Evolutionary conservation across 2,329 filamentous ascomycete species (phyloP).

Genomic region (Arthrobotrys sinensis): DNA sequence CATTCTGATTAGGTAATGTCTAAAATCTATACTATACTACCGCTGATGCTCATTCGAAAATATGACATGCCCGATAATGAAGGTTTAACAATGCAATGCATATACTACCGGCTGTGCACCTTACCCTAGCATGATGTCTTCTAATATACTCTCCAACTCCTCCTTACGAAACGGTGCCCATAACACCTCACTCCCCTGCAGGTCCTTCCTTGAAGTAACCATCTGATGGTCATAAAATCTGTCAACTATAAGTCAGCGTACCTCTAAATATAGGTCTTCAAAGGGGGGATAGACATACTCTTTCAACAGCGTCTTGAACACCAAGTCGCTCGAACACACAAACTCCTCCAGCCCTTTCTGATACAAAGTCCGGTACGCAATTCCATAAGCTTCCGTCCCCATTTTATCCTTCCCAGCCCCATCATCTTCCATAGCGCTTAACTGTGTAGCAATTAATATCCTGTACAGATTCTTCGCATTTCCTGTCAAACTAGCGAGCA

Average conservation of each 20-base stretch:
- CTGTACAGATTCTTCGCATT: constrained; percentile 91
- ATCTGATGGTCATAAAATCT: constrained; percentile 98
- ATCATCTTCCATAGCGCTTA: constrained; percentile 78
- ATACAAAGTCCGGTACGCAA: constrained; percentile 93
- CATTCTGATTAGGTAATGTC: background rate
- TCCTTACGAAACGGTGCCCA: constrained; percentile 88
- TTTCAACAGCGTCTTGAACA: constrained; percentile 92
- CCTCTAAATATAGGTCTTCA: background rate
- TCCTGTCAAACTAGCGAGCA: constrained; percentile 89
- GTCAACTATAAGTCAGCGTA: constrained; percentile 62
- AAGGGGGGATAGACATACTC: constrained; percentile 74
- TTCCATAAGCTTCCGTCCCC: constrained; percentile 72
- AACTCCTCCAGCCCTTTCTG: constrained; percentile 97
- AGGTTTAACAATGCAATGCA: background rate
- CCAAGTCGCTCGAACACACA: constrained; percentile 96
- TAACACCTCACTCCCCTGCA: constrained; percentile 85
- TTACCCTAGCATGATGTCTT: constrained; percentile 72
- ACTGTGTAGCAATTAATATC: constrained; percentile 85
- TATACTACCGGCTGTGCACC: background rate
- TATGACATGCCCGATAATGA: background rate
- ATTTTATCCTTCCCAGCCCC: constrained; percentile 72
- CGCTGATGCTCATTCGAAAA: constrained; percentile 1
- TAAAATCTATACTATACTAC: background rate
- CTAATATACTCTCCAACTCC: constrained; percentile 88
- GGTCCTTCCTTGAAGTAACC: constrained; percentile 89